phyloP scores from a whole-genome alignment of 352 stramenopile genomes.

The Pythium vanterpoolii region DNA sequence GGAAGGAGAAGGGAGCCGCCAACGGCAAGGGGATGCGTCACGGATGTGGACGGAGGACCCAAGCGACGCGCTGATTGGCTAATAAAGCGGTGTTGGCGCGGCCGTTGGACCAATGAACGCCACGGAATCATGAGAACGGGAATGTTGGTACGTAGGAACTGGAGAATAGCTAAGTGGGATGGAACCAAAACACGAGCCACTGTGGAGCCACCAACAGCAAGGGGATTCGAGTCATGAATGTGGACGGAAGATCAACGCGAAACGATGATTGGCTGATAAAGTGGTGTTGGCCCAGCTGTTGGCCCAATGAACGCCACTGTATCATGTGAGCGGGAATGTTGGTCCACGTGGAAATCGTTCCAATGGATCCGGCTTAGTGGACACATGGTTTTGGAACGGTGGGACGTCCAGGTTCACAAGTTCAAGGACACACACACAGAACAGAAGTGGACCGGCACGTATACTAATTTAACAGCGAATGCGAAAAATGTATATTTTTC shows the following conservation, averaged over 20 bases:
- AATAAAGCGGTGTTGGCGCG: not conserved
- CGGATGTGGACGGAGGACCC: not conserved
- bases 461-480: slow-evolving; percentile 2
- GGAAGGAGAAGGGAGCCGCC: slow-evolving; percentile 12
- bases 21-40: slow-evolving; percentile 3
- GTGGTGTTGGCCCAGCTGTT: too few relatives aligned
- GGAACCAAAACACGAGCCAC: not conserved
- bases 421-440: slow-evolving; percentile 10
- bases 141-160: too few relatives aligned
- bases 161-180: too few relatives aligned
- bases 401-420: not conserved
- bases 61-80: not conserved
- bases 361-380: too few relatives aligned
- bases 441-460: not conserved
- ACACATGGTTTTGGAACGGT: not conserved
- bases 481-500: not conserved
- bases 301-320: too few relatives aligned
- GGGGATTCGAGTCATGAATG: too few relatives aligned
- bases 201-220: too few relatives aligned
- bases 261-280: too few relatives aligned
- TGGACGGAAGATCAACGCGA: too few relatives aligned
- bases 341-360: too few relatives aligned
- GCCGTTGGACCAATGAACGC: slow-evolving; percentile 11
- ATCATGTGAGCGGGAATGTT: too few relatives aligned
- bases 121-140: not conserved